Evolutionary conservation across 2,329 filamentous ascomycete genomes (phyloP), one percentile per base, ranked within the genome.

Genomic region (Chaetomiaceae sp.): DNA sequence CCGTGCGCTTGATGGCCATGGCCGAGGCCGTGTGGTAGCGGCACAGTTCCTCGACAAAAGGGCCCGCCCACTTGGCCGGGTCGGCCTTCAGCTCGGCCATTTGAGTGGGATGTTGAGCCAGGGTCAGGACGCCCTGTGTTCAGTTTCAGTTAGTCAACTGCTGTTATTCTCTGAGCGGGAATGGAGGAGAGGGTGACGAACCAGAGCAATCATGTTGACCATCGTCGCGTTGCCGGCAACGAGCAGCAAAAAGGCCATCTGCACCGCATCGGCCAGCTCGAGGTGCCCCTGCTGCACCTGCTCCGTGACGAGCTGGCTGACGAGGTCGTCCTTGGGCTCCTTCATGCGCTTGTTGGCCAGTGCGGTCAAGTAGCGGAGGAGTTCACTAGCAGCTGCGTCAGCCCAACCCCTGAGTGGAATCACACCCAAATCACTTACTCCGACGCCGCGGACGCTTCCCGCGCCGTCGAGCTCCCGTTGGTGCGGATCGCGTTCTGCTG

Each of bases 201-300:
- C 73, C 29, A 78, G 65, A 1, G 70, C 67, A 52, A 78, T 78
- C 71, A 75, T 78, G 60, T 72, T 77, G 4, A 78, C 71, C 72
- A 78, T 75, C 0, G 77, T 78, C 0, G 76, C 77, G 34, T 79
- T 80, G 2, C 76, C 76, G 0, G 76, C 75, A 1, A 77, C 75
- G 1, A 79, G 69, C 5, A 78, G 65, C 7, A 79, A 63, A 60
- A 79, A 78, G 0, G 75, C 73, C 43, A 78, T 75, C 52, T 76
- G 73, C 1, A 77, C 66, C 1, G 70, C 69, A 36, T 75, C 73
- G 0, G 69, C 64, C 56, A 69, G 73, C 1, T 66, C 64, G 14
- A 74, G 68, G 29, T 69, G 65, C 0, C 72, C 72, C 1, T 67
- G 60, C 37, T 67, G 69, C 7, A 74, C 64, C 39, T 76, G 72